Percentiles rank a stretch among this genome's conserved stretches.
phyloP scores from a whole-genome alignment of 2,329 filamentous ascomycete genomes.

The Fusarium sp. region DNA sequence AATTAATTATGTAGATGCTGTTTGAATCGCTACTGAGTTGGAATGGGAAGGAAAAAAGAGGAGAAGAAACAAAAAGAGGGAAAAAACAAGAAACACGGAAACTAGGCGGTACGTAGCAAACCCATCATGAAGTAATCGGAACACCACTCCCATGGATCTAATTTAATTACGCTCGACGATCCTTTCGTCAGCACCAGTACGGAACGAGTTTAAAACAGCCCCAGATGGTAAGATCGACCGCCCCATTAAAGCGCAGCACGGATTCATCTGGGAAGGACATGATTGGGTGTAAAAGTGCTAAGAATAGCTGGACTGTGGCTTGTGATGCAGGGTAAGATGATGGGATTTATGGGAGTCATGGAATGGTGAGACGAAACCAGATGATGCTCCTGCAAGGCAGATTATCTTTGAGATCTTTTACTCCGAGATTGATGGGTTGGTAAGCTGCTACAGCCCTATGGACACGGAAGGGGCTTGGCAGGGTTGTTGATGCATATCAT shows the following conservation, averaged over 20 bases:
- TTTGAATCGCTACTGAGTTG: no score
- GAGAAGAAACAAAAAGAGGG: constrained; percentile 3
- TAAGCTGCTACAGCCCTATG: background rate
- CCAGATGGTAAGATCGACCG: constrained; percentile 1
- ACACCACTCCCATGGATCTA: background rate
- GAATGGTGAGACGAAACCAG: no score
- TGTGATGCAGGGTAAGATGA: background rate
- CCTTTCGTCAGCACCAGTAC: constrained; percentile 24
- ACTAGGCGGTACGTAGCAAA: background rate
- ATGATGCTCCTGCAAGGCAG: no score
- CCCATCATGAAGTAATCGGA: background rate
- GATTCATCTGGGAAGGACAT: background rate
- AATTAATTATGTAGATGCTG: background rate
- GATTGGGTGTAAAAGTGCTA: constrained; percentile 16
- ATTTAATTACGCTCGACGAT: constrained; percentile 27
- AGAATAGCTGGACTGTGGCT: background rate
- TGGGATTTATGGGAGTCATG: background rate
- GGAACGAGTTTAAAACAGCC: background rate
- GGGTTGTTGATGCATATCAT: background rate
- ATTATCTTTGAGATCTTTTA: no score
- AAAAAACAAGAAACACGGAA: background rate
- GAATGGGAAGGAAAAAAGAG: background rate
- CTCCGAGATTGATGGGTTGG: no score
- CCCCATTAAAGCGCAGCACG: constrained; percentile 26
- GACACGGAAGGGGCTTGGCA: background rate